Percentiles rank a stretch among this genome's conserved stretches.
These are phyloP conservation scores for Ilyonectria robusta DNA, from an alignment of 2,329 filamentous ascomycete species.

Conservation along the genomic window DNA sequence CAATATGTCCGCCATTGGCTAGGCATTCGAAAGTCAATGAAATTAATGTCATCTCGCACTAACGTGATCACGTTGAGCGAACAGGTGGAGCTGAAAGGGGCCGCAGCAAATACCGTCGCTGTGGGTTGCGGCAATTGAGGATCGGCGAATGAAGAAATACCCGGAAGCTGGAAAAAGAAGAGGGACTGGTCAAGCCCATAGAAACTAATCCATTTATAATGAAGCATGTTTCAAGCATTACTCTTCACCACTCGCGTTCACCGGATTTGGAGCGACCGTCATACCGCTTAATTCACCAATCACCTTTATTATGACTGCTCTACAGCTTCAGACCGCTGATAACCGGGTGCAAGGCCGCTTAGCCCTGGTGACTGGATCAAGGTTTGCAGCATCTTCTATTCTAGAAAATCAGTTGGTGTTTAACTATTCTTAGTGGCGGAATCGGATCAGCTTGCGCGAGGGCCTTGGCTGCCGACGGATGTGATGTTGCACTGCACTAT, in stretches of 20 bases:
- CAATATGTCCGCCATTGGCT: too few relatives aligned
- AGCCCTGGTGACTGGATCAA: conserved; percentile 40
- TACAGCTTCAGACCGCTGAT: conserved; percentile 31
- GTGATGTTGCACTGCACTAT: conserved; percentile 54
- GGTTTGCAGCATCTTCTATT: conserved; percentile 31
- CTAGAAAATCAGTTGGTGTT: background rate
- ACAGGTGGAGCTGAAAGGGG: background rate
- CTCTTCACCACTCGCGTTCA: background rate
- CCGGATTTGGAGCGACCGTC: background rate
- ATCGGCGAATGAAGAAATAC: conserved; percentile 1
- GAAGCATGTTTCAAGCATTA: background rate
- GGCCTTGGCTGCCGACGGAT: conserved; percentile 52
- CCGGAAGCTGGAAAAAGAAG: background rate
- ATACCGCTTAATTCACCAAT: background rate
- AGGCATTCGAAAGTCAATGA: too few relatives aligned
- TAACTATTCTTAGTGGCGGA: conserved; percentile 46
- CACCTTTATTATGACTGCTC: conserved; percentile 15
- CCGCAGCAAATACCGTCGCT: background rate
- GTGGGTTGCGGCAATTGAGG: background rate
- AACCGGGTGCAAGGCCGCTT: conserved; percentile 36
- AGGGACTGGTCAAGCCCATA: background rate
- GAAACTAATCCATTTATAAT: background rate
- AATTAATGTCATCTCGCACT: background rate
- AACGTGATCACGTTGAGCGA: background rate
- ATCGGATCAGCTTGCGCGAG: conserved; percentile 53